These are phyloP conservation scores for Botryotinia calthae DNA, from an alignment of 2,329 filamentous ascomycete species.

Conservation along the genomic window DNA sequence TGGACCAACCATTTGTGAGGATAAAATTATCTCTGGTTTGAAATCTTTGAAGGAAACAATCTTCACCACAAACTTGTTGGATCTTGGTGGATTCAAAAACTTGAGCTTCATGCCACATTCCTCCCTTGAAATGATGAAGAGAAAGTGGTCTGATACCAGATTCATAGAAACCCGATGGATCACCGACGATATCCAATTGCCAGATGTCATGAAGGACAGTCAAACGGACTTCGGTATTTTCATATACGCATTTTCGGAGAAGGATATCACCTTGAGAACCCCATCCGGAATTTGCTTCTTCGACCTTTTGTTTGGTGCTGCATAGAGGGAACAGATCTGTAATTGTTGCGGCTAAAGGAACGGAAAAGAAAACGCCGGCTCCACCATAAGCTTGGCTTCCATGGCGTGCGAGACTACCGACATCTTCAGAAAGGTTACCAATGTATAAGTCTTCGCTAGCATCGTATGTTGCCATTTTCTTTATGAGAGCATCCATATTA, in stretches of 20 bases:
- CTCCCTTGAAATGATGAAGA: slow-evolving; percentile 43
- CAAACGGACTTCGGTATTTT: slow-evolving; percentile 36
- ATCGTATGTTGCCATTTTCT: slow-evolving; percentile 31
- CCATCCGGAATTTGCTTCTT: slow-evolving; percentile 56
- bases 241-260: slow-evolving; percentile 37
- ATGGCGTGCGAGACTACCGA: slow-evolving; percentile 36
- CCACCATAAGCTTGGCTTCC: slow-evolving; percentile 38
- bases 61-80: slow-evolving; percentile 37
- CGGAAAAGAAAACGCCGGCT: slow-evolving; percentile 38
- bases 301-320: slow-evolving; percentile 50
- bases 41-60: slow-evolving; percentile 37
- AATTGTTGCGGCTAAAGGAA: slow-evolving; percentile 47
- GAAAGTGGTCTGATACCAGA: slow-evolving; percentile 34
- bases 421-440: slow-evolving; percentile 38
- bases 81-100: slow-evolving; percentile 34
- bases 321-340: slow-evolving; percentile 47
- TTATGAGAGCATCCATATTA: slow-evolving; percentile 35
- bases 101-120: slow-evolving; percentile 49
- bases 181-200: slow-evolving; percentile 37
- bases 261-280: slow-evolving; percentile 45
- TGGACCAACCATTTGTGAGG: slow-evolving; percentile 36
- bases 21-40: slow-evolving; percentile 36
- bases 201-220: slow-evolving; percentile 35
- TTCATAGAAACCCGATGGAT: slow-evolving; percentile 38
- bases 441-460: slow-evolving; percentile 34